Evolutionary conservation across 495 filamentous ascomycete genomes (phyloP), one percentile per base, ranked within the genome.

Genomic region (Chlorociboria aeruginascens): DNA sequence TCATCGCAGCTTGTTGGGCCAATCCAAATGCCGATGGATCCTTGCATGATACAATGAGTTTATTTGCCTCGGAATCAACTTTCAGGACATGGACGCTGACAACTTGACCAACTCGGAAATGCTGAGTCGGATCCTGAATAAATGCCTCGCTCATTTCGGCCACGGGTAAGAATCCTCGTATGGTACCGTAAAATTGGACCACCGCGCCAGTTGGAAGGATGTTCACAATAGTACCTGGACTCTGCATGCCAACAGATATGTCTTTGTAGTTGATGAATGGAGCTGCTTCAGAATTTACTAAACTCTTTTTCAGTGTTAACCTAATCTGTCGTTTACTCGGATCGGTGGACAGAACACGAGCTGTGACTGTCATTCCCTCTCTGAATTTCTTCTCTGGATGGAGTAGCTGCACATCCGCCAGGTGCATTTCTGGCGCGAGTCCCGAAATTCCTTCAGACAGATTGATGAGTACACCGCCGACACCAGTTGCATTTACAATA

Each of bases 111-210:
- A 77, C 66, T 31, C 82, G 77, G 66, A 98, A 98, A 61, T 98
- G 89, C 56, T 92, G 77, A 37, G 73, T 77, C 7, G 89, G 87
- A 58, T 95, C 84, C 56, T 83, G 76, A 54, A 98, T 95, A 62
- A 81, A 96, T 11, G 89, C 85, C 59, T 96, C 93, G 61, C 89
- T 95, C 93, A 98, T 97, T 60, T 98, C 90, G 3, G 85, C 83
- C 2, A 93, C 79, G 1, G 92, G 90, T 46, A 98, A 73, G 65
- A 90, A 97, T 9, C 79, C 93, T 40, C 77, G 75, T 34, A 96
- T 66, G 8, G 70, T 63, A 17, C 88, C 86, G 58, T 89, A 97
- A 69, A 96, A 98, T 55, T 95, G 89, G 42, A 97, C 85, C 16
- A 93, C 77, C 10, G 90, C 92, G 48, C 92, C 93, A 52, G 77